Base-by-base conservation (phyloP, 495 filamentous ascomycete species). In the Amniculicola lignicola region DNA sequence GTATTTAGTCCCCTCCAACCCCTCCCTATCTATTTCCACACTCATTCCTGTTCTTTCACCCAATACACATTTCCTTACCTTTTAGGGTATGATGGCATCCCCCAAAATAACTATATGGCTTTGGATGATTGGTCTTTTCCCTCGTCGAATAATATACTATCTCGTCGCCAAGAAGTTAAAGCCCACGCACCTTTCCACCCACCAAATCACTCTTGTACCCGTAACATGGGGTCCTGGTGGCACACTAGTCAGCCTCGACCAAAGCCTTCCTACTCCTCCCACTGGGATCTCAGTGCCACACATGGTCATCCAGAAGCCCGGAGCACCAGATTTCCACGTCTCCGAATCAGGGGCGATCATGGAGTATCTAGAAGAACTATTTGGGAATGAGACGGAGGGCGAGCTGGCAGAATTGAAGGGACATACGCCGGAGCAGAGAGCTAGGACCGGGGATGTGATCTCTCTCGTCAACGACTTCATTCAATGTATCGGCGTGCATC, bases 101-200 rank as follows among this genome's bases (percentile, higher is more conserved):
- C 16, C 37, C 16, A 10, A 9, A 40, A 40, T 19, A 40, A 57
- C 54, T 12, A 14, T 57, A 24, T 57, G 46, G 54, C 2, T 57
- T 39, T 57, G 54, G 54, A 33, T 46, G 15, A 39, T 36, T 2
- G 54, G 54, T 19, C 54, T 57, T n/a, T 57, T 33, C 25, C 44
- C 54, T 27, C 46, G 38, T 18, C 54, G 46, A 36, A 16, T 57
- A 16, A 22, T 49, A 15, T 57, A 57, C 46, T 57, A 57, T 21
- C 25, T 57, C 16, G 36, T 24, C 36, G 25, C 54, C 24, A 57
- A 57, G 38, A 19, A 22, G 9, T 15, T 57, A 25, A 24, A 45
- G 4, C 36, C 28, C 27, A 36, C 54, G 37, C 12, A 15, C 37
- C 38, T 57, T 25, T 7, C 3, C 25, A 27, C 44, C 11, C 43